Conservation (phyloP, 805 yeast species). For the Starmerella powellii region DNA sequence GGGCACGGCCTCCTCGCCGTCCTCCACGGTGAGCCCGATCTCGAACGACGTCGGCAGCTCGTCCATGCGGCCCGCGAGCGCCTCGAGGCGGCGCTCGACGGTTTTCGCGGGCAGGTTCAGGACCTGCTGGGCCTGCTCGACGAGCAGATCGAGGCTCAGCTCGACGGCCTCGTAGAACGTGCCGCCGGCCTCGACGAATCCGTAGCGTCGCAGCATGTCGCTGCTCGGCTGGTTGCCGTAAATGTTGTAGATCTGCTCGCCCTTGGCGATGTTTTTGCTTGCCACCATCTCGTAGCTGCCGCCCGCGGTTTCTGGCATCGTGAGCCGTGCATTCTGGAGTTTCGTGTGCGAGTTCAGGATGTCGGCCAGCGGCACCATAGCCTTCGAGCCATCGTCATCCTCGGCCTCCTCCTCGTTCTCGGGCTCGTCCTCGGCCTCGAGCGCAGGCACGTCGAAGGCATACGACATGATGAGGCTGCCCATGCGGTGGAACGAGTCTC, state of each 20-base stretch:
- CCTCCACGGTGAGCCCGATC: constrained; percentile 8
- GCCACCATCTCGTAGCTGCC: constrained; percentile 57
- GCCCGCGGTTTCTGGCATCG: constrained; percentile 31
- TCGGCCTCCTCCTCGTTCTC: constrained; percentile 32
- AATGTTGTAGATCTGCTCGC: constrained; percentile 73
- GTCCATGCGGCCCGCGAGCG: constrained; percentile 6
- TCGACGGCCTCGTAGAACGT: constrained; percentile 77
- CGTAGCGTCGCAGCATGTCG: constrained; percentile 83
- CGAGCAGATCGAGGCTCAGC: constrained; percentile 26
- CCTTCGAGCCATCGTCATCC: constrained; percentile 40
- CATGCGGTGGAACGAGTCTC: constrained; percentile 52
- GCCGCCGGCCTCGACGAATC: constrained; percentile 68
- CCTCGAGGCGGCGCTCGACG: constrained; percentile 6
- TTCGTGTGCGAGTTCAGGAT: constrained; percentile 76
- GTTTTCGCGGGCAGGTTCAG: not conserved
- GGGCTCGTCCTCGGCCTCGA: constrained; percentile 25
- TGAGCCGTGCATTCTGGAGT: constrained; percentile 60
- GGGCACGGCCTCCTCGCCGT: constrained; percentile 8
- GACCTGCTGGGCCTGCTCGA: constrained; percentile 1
- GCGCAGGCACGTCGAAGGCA: constrained; percentile 64
- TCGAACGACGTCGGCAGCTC: constrained; percentile 15
- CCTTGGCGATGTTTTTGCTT: constrained; percentile 43
- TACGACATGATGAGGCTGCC: constrained; percentile 82
- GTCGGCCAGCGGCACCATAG: constrained; percentile 92
- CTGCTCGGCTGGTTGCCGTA: constrained; percentile 74